Conservation (phyloP, 2,329 filamentous ascomycete species). For the Cucurbitaria berberidis region DNA sequence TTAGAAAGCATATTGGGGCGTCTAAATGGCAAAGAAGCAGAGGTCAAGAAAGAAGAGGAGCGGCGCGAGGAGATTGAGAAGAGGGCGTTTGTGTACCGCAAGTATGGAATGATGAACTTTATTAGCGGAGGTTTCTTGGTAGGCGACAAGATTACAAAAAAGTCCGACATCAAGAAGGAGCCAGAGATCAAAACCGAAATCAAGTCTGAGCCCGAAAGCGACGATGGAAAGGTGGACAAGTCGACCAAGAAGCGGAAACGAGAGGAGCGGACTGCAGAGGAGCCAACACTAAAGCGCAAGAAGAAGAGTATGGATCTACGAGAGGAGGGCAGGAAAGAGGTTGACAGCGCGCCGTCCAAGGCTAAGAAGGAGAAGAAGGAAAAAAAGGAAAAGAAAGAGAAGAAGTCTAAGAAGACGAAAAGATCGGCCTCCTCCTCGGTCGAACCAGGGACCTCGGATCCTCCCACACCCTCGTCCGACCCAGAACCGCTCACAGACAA, state of each 20-base stretch:
- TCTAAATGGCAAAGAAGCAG: constrained; percentile 85
- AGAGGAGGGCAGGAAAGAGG: constrained; percentile 33
- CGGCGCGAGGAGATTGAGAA: constrained; percentile 73
- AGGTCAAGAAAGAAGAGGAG: constrained; percentile 72
- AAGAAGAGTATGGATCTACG: constrained; percentile 46
- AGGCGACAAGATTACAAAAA: constrained; percentile 61
- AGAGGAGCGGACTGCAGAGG: constrained; percentile 32
- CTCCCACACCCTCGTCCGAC: constrained; percentile 22
- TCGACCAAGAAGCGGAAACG: constrained; percentile 45
- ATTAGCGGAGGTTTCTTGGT: constrained; percentile 79
- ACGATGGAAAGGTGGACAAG: constrained; percentile 29
- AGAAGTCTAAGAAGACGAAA: constrained; percentile 37
- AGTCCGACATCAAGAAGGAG: constrained; percentile 52
- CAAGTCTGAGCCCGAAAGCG: constrained; percentile 50
- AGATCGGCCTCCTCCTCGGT: constrained; percentile 25
- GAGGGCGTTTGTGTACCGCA: constrained; percentile 74
- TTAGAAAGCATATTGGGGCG: constrained; percentile 87
- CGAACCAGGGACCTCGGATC: constrained; percentile 25
- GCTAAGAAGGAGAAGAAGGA: constrained; percentile 42
- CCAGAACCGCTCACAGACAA: constrained; percentile 53
- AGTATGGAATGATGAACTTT: constrained; percentile 83
- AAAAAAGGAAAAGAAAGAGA: no score
- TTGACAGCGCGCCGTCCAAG: constrained; percentile 23
- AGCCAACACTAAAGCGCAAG: constrained; percentile 45
- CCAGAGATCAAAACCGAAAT: constrained; percentile 42